phyloP scores from a whole-genome alignment of 805 yeast genomes.

The Yamadazyma sp. region DNA sequence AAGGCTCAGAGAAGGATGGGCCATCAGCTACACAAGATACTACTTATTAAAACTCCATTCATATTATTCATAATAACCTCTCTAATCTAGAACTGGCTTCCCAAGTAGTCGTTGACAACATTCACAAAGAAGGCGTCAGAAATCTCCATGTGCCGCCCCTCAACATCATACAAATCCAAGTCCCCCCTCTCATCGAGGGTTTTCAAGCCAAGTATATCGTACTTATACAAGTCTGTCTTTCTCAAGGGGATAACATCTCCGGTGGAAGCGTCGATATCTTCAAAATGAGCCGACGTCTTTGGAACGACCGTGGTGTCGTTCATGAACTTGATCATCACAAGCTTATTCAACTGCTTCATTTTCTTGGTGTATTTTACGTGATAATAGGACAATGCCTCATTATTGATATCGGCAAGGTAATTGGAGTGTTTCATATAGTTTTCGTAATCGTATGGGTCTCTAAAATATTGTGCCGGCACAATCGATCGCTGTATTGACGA shows the following conservation, averaged over 20 bases:
- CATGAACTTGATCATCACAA: slow-evolving; percentile 60
- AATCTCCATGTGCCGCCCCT: slow-evolving; percentile 68
- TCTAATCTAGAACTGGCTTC: slow-evolving; percentile 19
- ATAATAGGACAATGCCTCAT: slow-evolving; percentile 43
- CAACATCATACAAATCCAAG: slow-evolving; percentile 50
- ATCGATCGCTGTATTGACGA: slow-evolving; percentile 53
- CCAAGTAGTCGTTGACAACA: slow-evolving; percentile 47
- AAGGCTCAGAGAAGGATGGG: too few relatives aligned
- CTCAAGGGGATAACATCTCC: slow-evolving; percentile 46
- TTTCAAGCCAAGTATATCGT: slow-evolving; percentile 62
- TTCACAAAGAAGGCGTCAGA: slow-evolving; percentile 48
- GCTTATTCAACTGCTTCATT: slow-evolving; percentile 44
- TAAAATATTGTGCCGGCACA: slow-evolving; percentile 74
- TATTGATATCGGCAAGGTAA: slow-evolving; percentile 66
- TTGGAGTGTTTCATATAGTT: slow-evolving; percentile 54
- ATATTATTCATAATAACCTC: not conserved
- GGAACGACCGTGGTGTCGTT: slow-evolving; percentile 73
- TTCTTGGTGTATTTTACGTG: slow-evolving; percentile 44
- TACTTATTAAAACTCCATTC: too few relatives aligned
- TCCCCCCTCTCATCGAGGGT: slow-evolving; percentile 42
- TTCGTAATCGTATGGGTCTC: slow-evolving; percentile 57
- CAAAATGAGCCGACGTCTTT: slow-evolving; percentile 67
- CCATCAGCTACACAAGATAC: too few relatives aligned
- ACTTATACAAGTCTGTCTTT: slow-evolving; percentile 48
- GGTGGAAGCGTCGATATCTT: slow-evolving; percentile 47